These are phyloP conservation scores for Camellia japonica DNA, from an alignment of 148 eudicot species.

Conservation along the genomic window DNA sequence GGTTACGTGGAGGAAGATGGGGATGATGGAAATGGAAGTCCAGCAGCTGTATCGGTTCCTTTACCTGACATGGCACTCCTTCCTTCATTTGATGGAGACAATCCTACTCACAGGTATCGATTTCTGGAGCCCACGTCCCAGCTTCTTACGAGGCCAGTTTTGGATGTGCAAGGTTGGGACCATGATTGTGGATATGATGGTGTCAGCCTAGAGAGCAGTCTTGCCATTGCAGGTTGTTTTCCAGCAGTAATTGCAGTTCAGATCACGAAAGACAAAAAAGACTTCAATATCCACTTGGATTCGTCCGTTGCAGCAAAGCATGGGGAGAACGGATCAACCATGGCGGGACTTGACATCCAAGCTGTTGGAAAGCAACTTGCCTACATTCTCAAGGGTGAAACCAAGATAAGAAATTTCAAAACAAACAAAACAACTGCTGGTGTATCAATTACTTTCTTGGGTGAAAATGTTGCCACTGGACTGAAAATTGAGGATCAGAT, in stretches of 20 bases:
- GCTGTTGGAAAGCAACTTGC: constrained; percentile 20
- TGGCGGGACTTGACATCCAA: constrained; percentile 30
- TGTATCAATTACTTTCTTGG: constrained; percentile 16
- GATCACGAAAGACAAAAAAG: constrained; percentile 34
- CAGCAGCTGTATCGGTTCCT: constrained; percentile 14
- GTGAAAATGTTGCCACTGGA: constrained; percentile 17
- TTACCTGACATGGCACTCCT: constrained; percentile 21
- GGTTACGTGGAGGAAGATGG: not conserved
- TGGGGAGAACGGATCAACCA: constrained; percentile 27
- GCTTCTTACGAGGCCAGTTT: constrained; percentile 7
- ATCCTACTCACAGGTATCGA: constrained; percentile 21
- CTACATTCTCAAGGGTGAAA: constrained; percentile 23
- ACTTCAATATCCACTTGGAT: constrained; percentile 25
- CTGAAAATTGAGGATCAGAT: constrained; percentile 25
- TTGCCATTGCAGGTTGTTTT: constrained; percentile 7
- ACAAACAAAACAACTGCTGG: constrained; percentile 21
- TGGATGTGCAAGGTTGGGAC: constrained; percentile 16
- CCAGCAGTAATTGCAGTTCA: constrained; percentile 26
- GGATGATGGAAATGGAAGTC: constrained; percentile 10
- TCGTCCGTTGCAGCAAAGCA: constrained; percentile 30
- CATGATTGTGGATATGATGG: constrained; percentile 21
- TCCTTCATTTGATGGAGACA: constrained; percentile 19
- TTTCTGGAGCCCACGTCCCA: constrained; percentile 17
- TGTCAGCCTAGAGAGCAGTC: constrained; percentile 15
- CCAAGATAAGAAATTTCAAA: constrained; percentile 13